Evolutionary conservation across 257 asterid species (phyloP), one percentile per base, ranked within the genome.

Genomic region (Pogostemon cablin): DNA sequence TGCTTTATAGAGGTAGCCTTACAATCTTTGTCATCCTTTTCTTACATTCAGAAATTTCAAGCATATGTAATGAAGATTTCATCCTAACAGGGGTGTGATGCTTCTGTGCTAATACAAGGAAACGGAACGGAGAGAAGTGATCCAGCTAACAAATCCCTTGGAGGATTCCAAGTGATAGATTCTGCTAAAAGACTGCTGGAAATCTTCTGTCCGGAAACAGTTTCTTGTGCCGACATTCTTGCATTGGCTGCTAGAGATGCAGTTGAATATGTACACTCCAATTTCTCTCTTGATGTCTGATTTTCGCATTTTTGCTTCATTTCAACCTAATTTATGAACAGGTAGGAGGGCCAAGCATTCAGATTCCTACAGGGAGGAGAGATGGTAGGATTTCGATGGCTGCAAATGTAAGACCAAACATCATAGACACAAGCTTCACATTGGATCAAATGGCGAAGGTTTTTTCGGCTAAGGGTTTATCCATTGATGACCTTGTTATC

Each of bases 201-300:
- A 73, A 7, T 85, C 52, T 86, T 88, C 54, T 90, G 97, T 61
- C 95, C 96, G 0, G 79, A 73, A 72, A 83, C 72, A 17, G 96
- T 90, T 77, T 90, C 97, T 79, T 90, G 97, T 72, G 96, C 97
- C 20, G 97, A 90, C 75, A 79, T 90, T 60, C 76, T 90, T 43
- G 95, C 90, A 48, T 74, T 90, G 76, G 92, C 95, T 25, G 97
- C 97, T 35, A 75, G 97, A 78, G 97, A 90, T 49, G 87, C 96
- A 9, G 95, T 90, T 44, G 87, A 86, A 84, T 81, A 78, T 41
- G 97, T 90, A 88, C 59, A 10, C 5, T 15, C 11, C 44, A 64
- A 15, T 42, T 62, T 38, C 9, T 37, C 1, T n/a, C 41, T 8
- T 40, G 6, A 8, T 41, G 7, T 54, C 25, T 8, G 1, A 11